phyloP scores from a whole-genome alignment of 1,284 basidiomycete genomes.

The Apiotrichum gamsii region DNA sequence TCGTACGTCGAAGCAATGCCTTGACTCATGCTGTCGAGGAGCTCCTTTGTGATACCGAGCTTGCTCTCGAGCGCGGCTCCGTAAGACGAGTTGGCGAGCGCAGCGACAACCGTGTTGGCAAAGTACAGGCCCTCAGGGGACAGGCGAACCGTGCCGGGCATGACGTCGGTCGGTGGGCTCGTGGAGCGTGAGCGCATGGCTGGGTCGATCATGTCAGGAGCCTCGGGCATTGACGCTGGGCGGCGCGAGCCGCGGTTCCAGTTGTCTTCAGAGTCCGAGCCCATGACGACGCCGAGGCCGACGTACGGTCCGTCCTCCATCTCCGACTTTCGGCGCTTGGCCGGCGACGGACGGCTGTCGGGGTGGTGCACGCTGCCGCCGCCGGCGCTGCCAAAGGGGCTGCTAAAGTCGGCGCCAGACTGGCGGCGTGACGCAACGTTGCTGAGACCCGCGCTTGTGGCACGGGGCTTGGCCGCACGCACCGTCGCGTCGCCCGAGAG shows the following conservation, averaged over 20 bases:
- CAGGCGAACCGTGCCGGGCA: too few species aligned
- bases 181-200: conserved; percentile 18
- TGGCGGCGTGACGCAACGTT: conserved; percentile 6
- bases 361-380: too few species aligned
- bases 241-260: conserved; percentile 11
- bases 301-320: conserved; percentile 21
- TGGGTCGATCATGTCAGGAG: neutral
- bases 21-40: conserved; percentile 27
- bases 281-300: conserved; percentile 23
- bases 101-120: conserved; percentile 17
- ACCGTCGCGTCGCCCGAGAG: conserved; percentile 9
- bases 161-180: conserved; percentile 18
- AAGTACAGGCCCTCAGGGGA: conserved; percentile 24
- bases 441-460: conserved; percentile 3
- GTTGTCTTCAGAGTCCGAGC: neutral
- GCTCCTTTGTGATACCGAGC: conserved; percentile 24
- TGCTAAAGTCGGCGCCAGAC: neutral
- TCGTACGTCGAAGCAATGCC: conserved; percentile 31
- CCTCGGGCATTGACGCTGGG: conserved; percentile 23
- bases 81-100: conserved; percentile 15
- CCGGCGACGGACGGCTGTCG: neutral
- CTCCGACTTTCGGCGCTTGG: conserved; percentile 37
- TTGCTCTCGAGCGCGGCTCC: conserved; percentile 14
- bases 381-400: too few species aligned
- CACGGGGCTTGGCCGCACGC: conserved; percentile 8